These are phyloP conservation scores for Colletotrichum horii DNA, from an alignment of 2,329 filamentous ascomycete species.

Conservation along the genomic window DNA sequence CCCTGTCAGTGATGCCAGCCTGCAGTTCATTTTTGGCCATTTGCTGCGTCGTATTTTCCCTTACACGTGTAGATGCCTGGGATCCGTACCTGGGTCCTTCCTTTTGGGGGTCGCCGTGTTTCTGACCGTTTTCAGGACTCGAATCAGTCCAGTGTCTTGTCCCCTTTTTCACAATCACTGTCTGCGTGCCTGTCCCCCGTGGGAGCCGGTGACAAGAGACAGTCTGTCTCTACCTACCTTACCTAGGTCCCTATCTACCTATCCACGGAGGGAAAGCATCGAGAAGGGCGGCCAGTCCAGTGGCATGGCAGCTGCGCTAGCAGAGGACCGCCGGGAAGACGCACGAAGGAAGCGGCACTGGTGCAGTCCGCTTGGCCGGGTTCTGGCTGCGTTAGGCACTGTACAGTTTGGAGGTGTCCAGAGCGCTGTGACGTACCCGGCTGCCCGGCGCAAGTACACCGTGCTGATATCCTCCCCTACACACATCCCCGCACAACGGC, in stretches of 20 bases:
- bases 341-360: conserved; percentile 2
- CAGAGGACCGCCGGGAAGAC: neutral
- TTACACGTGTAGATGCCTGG: neutral
- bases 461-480: neutral
- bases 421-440: neutral
- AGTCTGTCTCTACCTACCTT: neutral
- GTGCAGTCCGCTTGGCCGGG: neutral
- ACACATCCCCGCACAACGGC: neutral
- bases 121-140: neutral
- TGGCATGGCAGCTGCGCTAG: neutral
- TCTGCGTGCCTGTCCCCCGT: neutral
- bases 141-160: neutral
- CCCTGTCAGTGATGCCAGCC: neutral
- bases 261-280: neutral
- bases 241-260: too few relatives aligned
- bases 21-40: neutral
- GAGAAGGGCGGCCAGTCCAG: neutral
- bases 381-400: neutral
- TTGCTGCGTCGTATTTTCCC: neutral
- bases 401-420: neutral
- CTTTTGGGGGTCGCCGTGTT: neutral
- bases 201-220: neutral
- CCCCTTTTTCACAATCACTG: neutral
- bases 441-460: fast-evolving
- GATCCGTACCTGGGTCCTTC: neutral